A percentile compares a stretch with the other conserved stretches of the same genome.
Conservation (phyloP, 768 basidiomycete genomes). For the Suillus lakei region DNA sequence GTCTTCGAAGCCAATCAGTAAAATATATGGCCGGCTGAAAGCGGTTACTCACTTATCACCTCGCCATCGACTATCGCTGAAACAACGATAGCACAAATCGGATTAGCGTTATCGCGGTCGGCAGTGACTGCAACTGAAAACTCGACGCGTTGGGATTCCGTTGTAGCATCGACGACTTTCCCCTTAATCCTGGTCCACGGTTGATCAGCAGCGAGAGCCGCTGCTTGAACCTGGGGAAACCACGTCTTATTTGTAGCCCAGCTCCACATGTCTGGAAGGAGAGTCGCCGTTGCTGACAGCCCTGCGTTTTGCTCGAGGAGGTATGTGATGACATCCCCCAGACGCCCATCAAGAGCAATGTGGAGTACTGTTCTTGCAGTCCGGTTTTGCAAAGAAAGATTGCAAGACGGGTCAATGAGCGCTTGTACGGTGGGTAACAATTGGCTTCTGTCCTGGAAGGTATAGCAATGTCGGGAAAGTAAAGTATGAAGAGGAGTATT, state of each 20-base stretch:
- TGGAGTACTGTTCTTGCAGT: background rate
- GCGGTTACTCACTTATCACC: background rate
- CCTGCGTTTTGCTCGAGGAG: background rate
- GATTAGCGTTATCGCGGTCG: background rate
- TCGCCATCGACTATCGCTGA: background rate
- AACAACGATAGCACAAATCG: background rate
- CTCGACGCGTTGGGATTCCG: background rate
- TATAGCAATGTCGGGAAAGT: no score
- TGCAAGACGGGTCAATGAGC: background rate
- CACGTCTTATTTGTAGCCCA: background rate
- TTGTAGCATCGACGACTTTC: background rate
- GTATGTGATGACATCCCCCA: background rate
- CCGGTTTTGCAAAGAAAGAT: background rate
- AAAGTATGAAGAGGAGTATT: background rate
- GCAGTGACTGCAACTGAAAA: background rate
- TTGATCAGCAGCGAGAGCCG: background rate
- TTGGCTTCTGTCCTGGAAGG: background rate
- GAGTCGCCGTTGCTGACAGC: background rate
- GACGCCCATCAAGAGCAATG: background rate
- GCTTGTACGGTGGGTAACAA: background rate
- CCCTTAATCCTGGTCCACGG: background rate
- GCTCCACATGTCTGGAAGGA: slow-evolving; percentile 1
- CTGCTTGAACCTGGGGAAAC: background rate
- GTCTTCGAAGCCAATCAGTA: background rate
- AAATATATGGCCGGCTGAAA: background rate